These are phyloP conservation scores for Podospora pseudocomata DNA, from an alignment of 495 filamentous ascomycete species.

Conservation along the genomic window DNA sequence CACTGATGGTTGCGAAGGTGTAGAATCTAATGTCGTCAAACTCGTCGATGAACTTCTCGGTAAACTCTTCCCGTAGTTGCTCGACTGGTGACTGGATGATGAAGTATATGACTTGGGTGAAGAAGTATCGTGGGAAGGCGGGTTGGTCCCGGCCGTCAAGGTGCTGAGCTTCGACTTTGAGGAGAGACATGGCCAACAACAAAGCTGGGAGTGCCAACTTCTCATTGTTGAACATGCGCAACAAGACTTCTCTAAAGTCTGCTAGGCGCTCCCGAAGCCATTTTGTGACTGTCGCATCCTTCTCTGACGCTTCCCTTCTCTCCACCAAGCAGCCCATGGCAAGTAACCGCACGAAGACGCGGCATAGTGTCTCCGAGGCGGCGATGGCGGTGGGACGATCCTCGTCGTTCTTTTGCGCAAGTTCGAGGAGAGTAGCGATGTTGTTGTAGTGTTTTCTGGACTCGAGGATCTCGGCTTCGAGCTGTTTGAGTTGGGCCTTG, in stretches of 20 bases:
- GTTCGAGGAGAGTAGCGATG: conserved; percentile 67
- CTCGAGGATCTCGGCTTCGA: conserved; percentile 75
- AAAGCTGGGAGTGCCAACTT: conserved; percentile 58
- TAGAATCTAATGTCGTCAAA: conserved; percentile 85
- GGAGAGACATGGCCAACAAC: conserved; percentile 73
- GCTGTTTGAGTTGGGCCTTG: conserved; percentile 57
- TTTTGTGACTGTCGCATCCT: conserved; percentile 66
- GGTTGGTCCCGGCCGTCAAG: conserved; percentile 56
- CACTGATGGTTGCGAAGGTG: conserved; percentile 62
- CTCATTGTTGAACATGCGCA: conserved; percentile 52
- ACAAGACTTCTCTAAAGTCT: conserved; percentile 60
- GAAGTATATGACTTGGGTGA: conserved; percentile 58
- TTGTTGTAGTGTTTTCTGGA: conserved; percentile 92
- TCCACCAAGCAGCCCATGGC: conserved; percentile 67
- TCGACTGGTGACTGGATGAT: conserved; percentile 58
- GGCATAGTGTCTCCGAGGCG: conserved; percentile 76
- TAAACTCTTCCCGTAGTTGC: conserved; percentile 62
- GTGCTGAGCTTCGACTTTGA: conserved; percentile 71
- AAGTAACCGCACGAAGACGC: conserved; percentile 82
- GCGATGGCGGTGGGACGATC: conserved; percentile 42
- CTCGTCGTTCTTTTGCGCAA: conserved; percentile 46
- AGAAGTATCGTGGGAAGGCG: conserved; percentile 60
- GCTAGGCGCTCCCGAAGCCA: conserved; percentile 75
- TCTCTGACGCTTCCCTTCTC: conserved; percentile 59
- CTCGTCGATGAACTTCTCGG: conserved; percentile 68